Base-by-base conservation (phyloP, 495 filamentous ascomycete species). In the Aspergillus hancockii region DNA sequence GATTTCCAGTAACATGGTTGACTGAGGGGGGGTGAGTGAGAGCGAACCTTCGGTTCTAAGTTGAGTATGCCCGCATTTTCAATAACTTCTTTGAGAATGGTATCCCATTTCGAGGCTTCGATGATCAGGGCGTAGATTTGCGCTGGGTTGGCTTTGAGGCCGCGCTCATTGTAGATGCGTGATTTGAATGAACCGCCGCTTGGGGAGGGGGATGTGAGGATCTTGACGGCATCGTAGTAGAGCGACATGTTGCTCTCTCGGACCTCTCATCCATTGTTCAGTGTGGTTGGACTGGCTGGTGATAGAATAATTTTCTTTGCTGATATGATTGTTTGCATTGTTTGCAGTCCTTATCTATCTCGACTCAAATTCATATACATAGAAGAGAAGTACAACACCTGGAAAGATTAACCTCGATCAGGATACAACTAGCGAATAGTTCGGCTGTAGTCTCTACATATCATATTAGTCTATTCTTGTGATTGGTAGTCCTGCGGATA, bases 71-170 rank as follows among this genome's bases (percentile, higher is more conserved):
- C 85, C 3, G 91, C 80, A 34, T 79, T 82, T 52, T 93, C 90
- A 67, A 98, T 85, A 4, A 97, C 88, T 58, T 95, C 91, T 52
- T 91, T 90, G 14, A 98, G 75, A 3, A 97, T 79, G 21, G 80
- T 68, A 59, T 91, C 91, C 91, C 95, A 96, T 88, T 96, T 97
- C 46, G 89, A 83, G 2, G 91, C 86, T 68, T 97, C 92, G 31
- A 85, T 83, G 38, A 88, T 85, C 8, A 98, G 74, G 3, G 94
- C 94, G 66, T 93, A 97, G 47, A 98, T 73, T 62, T 94, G 89
- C 19, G 89, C 88, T 0, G 88, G 90, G 0, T 84, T 81, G 1
- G 90, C 91, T 59, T 92, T 93, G 18, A 90, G 71, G 21, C 79
- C 75, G 53, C 83, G 83, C 55, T 81, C 78, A 36, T 68, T 77